phyloP scores from a whole-genome alignment of 2,329 filamentous ascomycete species.

The Ophiosphaerella korrae region DNA sequence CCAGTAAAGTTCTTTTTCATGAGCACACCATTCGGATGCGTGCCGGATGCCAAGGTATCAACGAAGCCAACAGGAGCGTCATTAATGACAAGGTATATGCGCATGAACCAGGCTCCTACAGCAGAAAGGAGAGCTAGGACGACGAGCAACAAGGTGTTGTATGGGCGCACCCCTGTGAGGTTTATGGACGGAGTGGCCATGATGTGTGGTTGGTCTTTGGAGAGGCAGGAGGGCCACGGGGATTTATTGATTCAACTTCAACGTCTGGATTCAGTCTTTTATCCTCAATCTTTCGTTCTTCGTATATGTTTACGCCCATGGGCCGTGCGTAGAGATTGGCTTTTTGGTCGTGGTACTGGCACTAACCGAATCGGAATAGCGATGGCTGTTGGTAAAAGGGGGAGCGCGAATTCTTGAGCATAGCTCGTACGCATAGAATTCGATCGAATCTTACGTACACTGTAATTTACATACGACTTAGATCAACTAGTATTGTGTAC shows the following conservation, averaged over 20 bases:
- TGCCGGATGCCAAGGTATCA: constrained; percentile 1
- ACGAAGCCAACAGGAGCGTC: constrained; percentile 10
- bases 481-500: too few relatives aligned
- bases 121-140: constrained; percentile 3
- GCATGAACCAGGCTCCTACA: constrained; percentile 17
- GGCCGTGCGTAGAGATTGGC: too few relatives aligned
- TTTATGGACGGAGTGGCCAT: constrained; percentile 11
- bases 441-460: too few relatives aligned
- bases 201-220: background rate
- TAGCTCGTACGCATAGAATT: too few relatives aligned
- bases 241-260: too few relatives aligned
- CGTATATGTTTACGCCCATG: too few relatives aligned
- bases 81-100: constrained; percentile 7
- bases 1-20: constrained; percentile 22
- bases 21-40: constrained; percentile 14
- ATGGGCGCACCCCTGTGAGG: constrained; percentile 7
- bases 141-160: constrained; percentile 11
- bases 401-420: too few relatives aligned
- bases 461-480: too few relatives aligned
- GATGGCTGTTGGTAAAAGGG: background rate
- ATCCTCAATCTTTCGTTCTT: too few relatives aligned
- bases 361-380: background rate
- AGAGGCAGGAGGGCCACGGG: too few relatives aligned
- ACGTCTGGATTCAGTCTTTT: background rate
- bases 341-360: too few relatives aligned